Percentiles rank a stretch among this genome's conserved stretches.
phyloP scores from a whole-genome alignment of 805 yeast genomes.

The Metschnikowia lunata region DNA sequence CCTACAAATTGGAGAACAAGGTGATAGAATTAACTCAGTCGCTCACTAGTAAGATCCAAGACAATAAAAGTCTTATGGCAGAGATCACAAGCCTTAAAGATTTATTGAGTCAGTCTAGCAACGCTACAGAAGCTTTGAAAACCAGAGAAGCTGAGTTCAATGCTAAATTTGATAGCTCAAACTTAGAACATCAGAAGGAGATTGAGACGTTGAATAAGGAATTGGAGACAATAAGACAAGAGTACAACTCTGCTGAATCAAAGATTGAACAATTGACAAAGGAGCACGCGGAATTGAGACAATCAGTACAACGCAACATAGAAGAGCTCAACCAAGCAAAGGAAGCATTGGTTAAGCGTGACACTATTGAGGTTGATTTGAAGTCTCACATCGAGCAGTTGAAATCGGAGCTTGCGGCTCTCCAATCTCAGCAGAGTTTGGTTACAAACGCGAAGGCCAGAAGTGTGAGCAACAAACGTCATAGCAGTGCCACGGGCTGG shows the following conservation, averaged over 20 bases:
- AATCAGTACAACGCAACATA: constrained; percentile 57
- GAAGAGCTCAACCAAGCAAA: constrained; percentile 60
- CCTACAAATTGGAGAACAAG: constrained; percentile 91
- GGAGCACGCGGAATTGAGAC: constrained; percentile 58
- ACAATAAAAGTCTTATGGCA: constrained; percentile 65
- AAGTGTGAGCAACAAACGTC: constrained; percentile 37
- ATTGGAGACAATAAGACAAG: constrained; percentile 48
- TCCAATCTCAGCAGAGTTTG: constrained; percentile 36
- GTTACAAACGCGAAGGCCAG: constrained; percentile 31
- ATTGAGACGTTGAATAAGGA: constrained; percentile 51
- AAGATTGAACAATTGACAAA: constrained; percentile 58
- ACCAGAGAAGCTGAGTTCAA: constrained; percentile 52
- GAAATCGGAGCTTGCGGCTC: constrained; percentile 47
- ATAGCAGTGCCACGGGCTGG: constrained; percentile 37
- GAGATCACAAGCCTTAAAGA: constrained; percentile 49
- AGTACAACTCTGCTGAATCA: constrained; percentile 52
- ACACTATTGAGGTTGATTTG: constrained; percentile 62
- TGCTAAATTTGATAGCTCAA: constrained; percentile 41
- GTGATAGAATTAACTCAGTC: constrained; percentile 93
- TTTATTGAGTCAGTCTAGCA: constrained; percentile 49
- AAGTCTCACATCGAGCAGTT: constrained; percentile 56
- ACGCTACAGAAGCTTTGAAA: constrained; percentile 50
- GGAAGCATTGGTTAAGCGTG: constrained; percentile 52
- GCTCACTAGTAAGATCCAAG: constrained; percentile 72
- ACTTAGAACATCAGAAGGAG: constrained; percentile 45